Conservation (phyloP, 1,139 yeast species). For the Suhomyces bribrorum region DNA sequence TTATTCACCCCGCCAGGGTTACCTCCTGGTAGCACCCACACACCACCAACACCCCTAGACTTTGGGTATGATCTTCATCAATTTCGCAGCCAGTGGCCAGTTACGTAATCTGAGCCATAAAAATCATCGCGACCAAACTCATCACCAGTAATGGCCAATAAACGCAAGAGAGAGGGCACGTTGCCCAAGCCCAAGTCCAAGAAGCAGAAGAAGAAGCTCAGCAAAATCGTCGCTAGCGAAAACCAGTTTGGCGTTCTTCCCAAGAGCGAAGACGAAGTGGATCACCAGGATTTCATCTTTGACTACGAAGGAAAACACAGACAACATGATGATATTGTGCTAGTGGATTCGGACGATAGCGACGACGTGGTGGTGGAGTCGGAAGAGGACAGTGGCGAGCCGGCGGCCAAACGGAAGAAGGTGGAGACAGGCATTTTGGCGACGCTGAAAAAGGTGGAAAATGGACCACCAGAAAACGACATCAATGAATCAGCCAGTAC, state of each 20-base stretch:
- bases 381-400: slow-evolving; percentile 30
- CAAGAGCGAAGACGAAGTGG: slow-evolving; percentile 21
- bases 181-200: slow-evolving; percentile 21
- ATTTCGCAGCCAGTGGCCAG: no score
- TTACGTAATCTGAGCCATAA: no score
- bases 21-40: no score
- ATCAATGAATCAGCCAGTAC: no score
- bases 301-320: slow-evolving; percentile 22
- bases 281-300: slow-evolving; percentile 21
- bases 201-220: slow-evolving; percentile 20
- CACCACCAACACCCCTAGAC: no score
- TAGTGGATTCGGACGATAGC: slow-evolving; percentile 29
- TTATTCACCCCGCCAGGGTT: no score
- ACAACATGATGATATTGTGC: slow-evolving; percentile 22
- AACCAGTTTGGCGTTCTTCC: slow-evolving; percentile 25
- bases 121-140: background rate
- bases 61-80: no score
- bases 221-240: slow-evolving; percentile 13
- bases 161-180: slow-evolving; percentile 24
- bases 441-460: background rate
- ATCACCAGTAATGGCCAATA: slow-evolving; percentile 13
- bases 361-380: slow-evolving; percentile 40
- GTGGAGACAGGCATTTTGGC: no score
- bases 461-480: no score
- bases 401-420: slow-evolving; percentile 15